A percentile compares a stretch with the other conserved stretches of the same genome.
phyloP scores from a whole-genome alignment of 2,329 filamentous ascomycete genomes.

The Nemania serpens region DNA sequence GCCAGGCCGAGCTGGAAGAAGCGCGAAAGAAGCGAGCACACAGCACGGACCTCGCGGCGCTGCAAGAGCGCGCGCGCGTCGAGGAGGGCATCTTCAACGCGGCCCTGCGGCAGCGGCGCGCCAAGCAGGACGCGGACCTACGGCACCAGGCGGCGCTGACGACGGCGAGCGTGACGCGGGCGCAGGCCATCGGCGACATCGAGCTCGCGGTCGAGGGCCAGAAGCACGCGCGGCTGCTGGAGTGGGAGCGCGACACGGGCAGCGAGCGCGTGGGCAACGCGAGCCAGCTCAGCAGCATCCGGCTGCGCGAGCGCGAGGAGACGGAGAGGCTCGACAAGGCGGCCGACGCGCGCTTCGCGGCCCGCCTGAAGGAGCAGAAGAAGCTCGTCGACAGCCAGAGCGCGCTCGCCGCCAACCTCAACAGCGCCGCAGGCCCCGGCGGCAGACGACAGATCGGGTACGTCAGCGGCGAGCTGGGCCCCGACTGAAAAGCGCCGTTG shows the following conservation, averaged over 20 bases:
- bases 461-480: slow-evolving; percentile 48
- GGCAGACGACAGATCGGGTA: slow-evolving; percentile 60
- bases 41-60: slow-evolving; percentile 49
- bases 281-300: slow-evolving; percentile 54
- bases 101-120: slow-evolving; percentile 44
- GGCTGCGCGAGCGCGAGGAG: slow-evolving; percentile 56
- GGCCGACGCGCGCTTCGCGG: slow-evolving; percentile 52
- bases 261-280: slow-evolving; percentile 53
- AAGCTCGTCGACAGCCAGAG: slow-evolving; percentile 54
- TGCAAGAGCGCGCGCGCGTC: slow-evolving; percentile 51
- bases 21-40: slow-evolving; percentile 53
- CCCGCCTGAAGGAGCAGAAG: slow-evolving; percentile 55
- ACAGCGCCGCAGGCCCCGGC: slow-evolving; percentile 42
- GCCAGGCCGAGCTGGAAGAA: slow-evolving; percentile 58
- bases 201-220: slow-evolving; percentile 52
- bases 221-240: slow-evolving; percentile 50
- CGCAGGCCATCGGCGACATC: slow-evolving; percentile 51
- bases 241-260: slow-evolving; percentile 55
- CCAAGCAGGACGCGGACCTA: slow-evolving; percentile 45
- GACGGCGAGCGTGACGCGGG: slow-evolving; percentile 50
- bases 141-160: slow-evolving; percentile 54
- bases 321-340: slow-evolving; percentile 53
- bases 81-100: slow-evolving; percentile 52
- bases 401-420: slow-evolving; percentile 44
- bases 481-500: neutral